Evolutionary conservation across 352 stramenopile genomes (phyloP).

Genomic region (Lagenidium giganteum): DNA sequence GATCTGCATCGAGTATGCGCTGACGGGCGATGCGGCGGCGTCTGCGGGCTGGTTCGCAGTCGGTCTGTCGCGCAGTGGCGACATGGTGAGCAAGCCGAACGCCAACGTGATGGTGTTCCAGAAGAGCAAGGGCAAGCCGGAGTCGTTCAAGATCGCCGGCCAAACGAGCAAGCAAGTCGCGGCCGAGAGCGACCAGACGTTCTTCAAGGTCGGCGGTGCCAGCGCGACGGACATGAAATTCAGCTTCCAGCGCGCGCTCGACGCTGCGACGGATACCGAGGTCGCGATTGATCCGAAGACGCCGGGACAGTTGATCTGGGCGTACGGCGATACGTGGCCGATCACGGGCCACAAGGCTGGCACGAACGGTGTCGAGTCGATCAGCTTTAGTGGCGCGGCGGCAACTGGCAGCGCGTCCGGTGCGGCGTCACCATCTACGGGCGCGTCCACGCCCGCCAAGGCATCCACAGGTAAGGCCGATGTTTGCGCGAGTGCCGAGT

Average conservation of each 20-base stretch:
- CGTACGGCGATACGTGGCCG: conserved; percentile 61
- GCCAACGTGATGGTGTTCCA: conserved; percentile 77
- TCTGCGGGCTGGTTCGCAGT: conserved; percentile 57
- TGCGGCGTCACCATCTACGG: too few relatives aligned
- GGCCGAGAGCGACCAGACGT: conserved; percentile 31
- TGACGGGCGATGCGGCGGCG: conserved; percentile 29
- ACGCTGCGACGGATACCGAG: conserved; percentile 34
- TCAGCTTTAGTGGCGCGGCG: too few relatives aligned
- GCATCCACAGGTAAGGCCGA: too few relatives aligned
- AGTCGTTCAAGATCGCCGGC: conserved; percentile 42
- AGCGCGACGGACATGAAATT: conserved; percentile 48
- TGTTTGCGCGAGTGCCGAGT: conserved; percentile 51
- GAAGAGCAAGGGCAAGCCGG: conserved; percentile 25
- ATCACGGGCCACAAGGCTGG: conserved; percentile 42
- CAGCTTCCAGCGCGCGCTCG: conserved; percentile 64
- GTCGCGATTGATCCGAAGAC: conserved; percentile 34
- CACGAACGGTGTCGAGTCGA: conserved; percentile 41
- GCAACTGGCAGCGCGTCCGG: too few relatives aligned
- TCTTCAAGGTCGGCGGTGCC: conserved; percentile 32
- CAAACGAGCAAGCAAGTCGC: conserved; percentile 42
- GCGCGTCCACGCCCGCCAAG: too few relatives aligned
- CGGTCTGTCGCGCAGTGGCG: conserved; percentile 27
- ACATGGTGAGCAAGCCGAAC: conserved; percentile 65
- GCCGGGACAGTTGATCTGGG: conserved; percentile 57
- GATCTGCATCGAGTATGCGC: conserved; percentile 62